A percentile compares a stretch with the other conserved stretches of the same genome.
Conservation (phyloP, 2,329 filamentous ascomycete genomes). For the Colletotrichum viniferum region DNA sequence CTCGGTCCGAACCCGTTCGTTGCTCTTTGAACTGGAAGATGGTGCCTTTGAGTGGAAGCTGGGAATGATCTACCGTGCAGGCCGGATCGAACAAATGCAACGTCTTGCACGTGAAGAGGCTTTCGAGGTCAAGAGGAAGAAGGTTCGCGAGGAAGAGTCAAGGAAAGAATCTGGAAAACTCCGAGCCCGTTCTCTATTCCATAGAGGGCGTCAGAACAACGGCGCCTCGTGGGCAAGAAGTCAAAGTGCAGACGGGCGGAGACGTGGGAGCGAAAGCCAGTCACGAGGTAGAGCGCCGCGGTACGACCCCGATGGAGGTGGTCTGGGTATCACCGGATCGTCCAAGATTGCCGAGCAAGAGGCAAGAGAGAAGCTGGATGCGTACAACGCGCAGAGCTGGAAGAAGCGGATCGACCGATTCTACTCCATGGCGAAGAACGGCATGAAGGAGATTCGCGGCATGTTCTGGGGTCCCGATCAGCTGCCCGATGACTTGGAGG, state of each 20-base stretch:
- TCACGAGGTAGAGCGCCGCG: slow-evolving; percentile 53
- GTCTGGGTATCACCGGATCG: slow-evolving; percentile 69
- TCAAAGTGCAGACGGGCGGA: slow-evolving; percentile 58
- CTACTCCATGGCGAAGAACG: slow-evolving; percentile 69
- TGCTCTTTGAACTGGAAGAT: slow-evolving; percentile 93
- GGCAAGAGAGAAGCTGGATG: slow-evolving; percentile 75
- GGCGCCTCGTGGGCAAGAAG: slow-evolving; percentile 51
- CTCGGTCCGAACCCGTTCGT: slow-evolving; percentile 78
- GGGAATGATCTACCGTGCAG: slow-evolving; percentile 89
- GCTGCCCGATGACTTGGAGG: slow-evolving; percentile 79
- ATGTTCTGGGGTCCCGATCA: slow-evolving; percentile 85
- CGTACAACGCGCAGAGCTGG: slow-evolving; percentile 89
- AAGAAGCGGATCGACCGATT: slow-evolving; percentile 85
- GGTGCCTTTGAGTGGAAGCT: slow-evolving; percentile 98
- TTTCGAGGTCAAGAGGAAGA: slow-evolving; percentile 85
- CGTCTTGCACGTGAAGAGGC: slow-evolving; percentile 88
- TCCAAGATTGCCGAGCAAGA: slow-evolving; percentile 77
- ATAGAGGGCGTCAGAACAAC: slow-evolving; percentile 32
- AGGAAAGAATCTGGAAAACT: slow-evolving; percentile 56
- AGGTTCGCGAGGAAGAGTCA: slow-evolving; percentile 74
- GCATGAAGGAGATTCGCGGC: slow-evolving; percentile 79
- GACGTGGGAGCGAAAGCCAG: slow-evolving; percentile 34
- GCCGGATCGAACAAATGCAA: slow-evolving; percentile 88
- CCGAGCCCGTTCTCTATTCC: slow-evolving; percentile 59
- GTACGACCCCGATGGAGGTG: slow-evolving; percentile 83